These are phyloP conservation scores for Wickerhamiella kurtzmanii DNA, from an alignment of 805 yeast genomes.

Conservation along the genomic window DNA sequence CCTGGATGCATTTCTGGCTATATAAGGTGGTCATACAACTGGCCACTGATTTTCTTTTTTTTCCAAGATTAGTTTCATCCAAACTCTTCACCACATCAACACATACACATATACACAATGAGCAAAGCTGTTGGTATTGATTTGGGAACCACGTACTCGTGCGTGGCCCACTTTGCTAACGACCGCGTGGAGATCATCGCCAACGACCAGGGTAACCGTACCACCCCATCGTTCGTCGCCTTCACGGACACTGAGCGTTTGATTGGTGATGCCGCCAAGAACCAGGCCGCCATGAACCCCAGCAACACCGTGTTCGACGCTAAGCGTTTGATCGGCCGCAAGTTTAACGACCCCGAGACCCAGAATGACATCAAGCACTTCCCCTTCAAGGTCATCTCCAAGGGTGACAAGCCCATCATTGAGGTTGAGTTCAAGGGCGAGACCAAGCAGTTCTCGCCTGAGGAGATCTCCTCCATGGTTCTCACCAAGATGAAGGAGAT, in stretches of 20 bases:
- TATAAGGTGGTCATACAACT: not conserved
- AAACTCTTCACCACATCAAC: not conserved
- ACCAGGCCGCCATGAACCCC: slow-evolving; percentile 97
- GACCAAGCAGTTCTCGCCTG: slow-evolving; percentile 76
- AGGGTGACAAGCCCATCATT: slow-evolving; percentile 75
- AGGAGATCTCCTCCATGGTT: slow-evolving; percentile 89
- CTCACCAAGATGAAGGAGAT: slow-evolving; percentile 85
- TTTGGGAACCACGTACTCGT: slow-evolving; percentile 94
- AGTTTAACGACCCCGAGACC: slow-evolving; percentile 67
- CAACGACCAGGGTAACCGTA: slow-evolving; percentile 97
- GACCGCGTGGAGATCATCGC: slow-evolving; percentile 82
- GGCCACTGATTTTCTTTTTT: not conserved
- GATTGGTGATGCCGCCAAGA: slow-evolving; percentile 96
- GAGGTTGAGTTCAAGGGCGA: slow-evolving; percentile 84
- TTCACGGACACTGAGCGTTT: slow-evolving; percentile 91
- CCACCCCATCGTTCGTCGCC: slow-evolving; percentile 93
- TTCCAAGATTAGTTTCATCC: not conserved
- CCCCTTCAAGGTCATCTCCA: slow-evolving; percentile 70
- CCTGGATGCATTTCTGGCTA: not conserved
- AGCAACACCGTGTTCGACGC: slow-evolving; percentile 88
- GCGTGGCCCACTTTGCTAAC: slow-evolving; percentile 80
- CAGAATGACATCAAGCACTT: slow-evolving; percentile 71
- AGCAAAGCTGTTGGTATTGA: slow-evolving; percentile 26
- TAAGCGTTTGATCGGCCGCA: slow-evolving; percentile 83
- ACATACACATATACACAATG: slow-evolving; percentile 8